Evolutionary conservation across 2,329 filamentous ascomycete genomes (phyloP).

Genomic region (Cladosporium sp.): DNA sequence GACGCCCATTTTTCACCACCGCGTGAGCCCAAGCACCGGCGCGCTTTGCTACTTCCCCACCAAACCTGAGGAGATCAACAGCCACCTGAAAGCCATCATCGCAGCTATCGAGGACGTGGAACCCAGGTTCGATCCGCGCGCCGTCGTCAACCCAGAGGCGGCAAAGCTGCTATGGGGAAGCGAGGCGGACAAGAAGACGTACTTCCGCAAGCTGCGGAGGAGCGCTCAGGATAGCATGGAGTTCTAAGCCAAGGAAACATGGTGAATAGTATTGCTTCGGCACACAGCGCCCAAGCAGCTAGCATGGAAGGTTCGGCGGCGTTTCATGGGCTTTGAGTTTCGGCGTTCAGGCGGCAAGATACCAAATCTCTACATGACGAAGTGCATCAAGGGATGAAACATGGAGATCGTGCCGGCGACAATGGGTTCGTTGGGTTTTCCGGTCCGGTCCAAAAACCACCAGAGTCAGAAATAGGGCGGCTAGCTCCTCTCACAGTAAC

Average conservation of each 20-base stretch:
- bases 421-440: neutral
- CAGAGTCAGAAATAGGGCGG: neutral
- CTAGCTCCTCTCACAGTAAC: neutral
- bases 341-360: neutral
- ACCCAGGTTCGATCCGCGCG: slow-evolving; percentile 86
- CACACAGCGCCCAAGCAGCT: neutral
- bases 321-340: neutral
- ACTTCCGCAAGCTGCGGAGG: slow-evolving; percentile 77
- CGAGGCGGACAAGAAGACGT: slow-evolving; percentile 76
- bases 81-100: slow-evolving; percentile 83
- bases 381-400: neutral
- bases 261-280: neutral
- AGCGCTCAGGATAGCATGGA: slow-evolving; percentile 65
- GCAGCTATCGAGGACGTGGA: slow-evolving; percentile 81
- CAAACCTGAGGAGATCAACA: slow-evolving; percentile 72
- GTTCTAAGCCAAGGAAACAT: slow-evolving; percentile 24
- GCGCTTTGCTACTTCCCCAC: slow-evolving; percentile 79
- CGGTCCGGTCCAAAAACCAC: neutral
- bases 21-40: slow-evolving; percentile 72
- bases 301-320: neutral
- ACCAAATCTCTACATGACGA: neutral
- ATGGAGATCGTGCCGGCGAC: neutral
- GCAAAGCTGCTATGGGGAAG: slow-evolving; percentile 84
- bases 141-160: slow-evolving; percentile 82
- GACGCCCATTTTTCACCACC: slow-evolving; percentile 83